These are phyloP conservation scores for Oropetium thomaeum DNA, from an alignment of 176 grass and related monocot genomes.

Conservation along the genomic window DNA sequence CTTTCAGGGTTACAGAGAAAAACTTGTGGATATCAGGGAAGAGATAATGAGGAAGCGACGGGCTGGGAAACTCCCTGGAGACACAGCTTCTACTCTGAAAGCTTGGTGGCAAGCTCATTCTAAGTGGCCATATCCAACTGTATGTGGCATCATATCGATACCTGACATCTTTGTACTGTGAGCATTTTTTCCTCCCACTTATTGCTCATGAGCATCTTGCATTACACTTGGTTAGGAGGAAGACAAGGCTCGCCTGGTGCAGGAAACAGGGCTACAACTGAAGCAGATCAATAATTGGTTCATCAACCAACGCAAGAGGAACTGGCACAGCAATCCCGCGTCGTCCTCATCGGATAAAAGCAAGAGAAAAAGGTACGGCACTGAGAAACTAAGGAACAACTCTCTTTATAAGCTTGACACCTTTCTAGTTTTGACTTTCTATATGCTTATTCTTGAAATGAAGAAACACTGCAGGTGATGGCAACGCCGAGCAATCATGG, in stretches of 20 bases:
- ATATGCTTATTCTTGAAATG: conserved; percentile 34
- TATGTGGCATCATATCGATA: conserved; percentile 18
- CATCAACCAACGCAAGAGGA: conserved; percentile 97
- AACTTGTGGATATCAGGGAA: conserved; percentile 91
- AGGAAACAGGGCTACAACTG: conserved; percentile 91
- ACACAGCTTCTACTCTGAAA: conserved; percentile 85
- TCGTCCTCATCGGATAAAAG: conserved; percentile 73
- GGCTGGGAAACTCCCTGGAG: conserved; percentile 92
- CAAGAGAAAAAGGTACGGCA: conserved; percentile 79
- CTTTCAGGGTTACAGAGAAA: conserved; percentile 87
- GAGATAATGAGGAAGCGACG: conserved; percentile 95
- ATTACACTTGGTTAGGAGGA: conserved; percentile 60
- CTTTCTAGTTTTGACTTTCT: neutral
- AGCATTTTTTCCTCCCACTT: neutral
- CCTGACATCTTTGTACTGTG: neutral
- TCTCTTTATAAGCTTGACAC: neutral
- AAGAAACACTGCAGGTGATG: conserved; percentile 71
- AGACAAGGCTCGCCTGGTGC: conserved; percentile 83
- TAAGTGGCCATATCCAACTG: conserved; percentile 97
- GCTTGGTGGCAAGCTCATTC: conserved; percentile 97
- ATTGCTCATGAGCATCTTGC: neutral
- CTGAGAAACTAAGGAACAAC: neutral
- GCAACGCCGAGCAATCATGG: conserved; percentile 42
- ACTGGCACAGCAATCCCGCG: conserved; percentile 85
- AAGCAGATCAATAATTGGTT: conserved; percentile 99